Conservation (phyloP, 306 rosid genomes). For the Inga laurina region DNA sequence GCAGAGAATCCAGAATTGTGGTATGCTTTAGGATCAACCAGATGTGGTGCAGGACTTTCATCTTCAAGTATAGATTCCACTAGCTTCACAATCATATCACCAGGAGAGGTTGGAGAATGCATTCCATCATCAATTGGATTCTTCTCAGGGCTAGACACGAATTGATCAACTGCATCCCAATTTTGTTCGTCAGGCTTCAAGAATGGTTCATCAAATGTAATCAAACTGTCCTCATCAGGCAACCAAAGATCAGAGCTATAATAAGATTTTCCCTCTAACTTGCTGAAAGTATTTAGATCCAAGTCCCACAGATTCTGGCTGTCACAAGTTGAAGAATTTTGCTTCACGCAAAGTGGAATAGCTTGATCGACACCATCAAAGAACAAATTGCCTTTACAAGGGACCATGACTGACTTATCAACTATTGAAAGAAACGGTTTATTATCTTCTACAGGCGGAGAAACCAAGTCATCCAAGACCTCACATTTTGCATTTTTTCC, state of each 20-base stretch:
- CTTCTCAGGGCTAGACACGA: slow-evolving; percentile 30
- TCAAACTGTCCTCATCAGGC: slow-evolving; percentile 70
- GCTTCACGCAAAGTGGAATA: slow-evolving; percentile 24
- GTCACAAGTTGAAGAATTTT: slow-evolving; percentile 18
- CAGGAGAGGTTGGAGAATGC: slow-evolving; percentile 36
- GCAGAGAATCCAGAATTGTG: slow-evolving; percentile 26
- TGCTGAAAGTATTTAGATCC: slow-evolving; percentile 30
- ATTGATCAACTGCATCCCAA: slow-evolving; percentile 33
- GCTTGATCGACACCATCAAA: slow-evolving; percentile 10
- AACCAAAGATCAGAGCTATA: slow-evolving; percentile 35
- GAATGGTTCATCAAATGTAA: slow-evolving; percentile 46
- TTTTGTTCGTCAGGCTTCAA: slow-evolving; percentile 30
- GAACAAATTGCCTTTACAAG: slow-evolving; percentile 21
- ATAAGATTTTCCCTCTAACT: slow-evolving; percentile 29
- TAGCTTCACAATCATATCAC: slow-evolving; percentile 37
- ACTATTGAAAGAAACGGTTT: slow-evolving; percentile 20
- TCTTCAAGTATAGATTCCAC: slow-evolving; percentile 38
- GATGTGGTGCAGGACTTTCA: slow-evolving; percentile 27
- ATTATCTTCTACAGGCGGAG: slow-evolving; percentile 19
- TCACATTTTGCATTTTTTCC: slow-evolving; percentile 9
- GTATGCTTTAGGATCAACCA: slow-evolving; percentile 21
- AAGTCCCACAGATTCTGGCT: slow-evolving; percentile 27
- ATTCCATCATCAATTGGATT: slow-evolving; percentile 26
- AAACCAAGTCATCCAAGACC: slow-evolving; percentile 1
- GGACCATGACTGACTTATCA: slow-evolving; percentile 19